A percentile compares a stretch with the other conserved stretches of the same genome.
Evolutionary conservation across 352 stramenopile genomes (phyloP).

Genomic region (Phytophthora foliorum): DNA sequence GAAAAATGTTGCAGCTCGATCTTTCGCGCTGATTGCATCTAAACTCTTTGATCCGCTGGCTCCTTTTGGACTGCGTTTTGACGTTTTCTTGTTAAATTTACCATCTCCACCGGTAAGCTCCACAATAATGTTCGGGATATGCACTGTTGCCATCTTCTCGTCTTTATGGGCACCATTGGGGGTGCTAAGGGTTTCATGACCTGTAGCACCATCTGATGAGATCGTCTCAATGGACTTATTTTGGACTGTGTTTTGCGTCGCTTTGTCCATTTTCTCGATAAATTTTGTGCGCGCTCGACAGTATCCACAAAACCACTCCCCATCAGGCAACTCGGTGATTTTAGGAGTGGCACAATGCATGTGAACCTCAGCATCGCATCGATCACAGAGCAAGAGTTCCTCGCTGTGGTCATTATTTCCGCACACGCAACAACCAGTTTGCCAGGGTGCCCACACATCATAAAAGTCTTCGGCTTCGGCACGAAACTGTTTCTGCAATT

Average conservation of each 20-base stretch:
- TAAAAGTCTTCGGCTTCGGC: conserved; percentile 69
- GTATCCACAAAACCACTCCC: conserved; percentile 87
- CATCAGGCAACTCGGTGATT: conserved; percentile 75
- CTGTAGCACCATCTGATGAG: background rate
- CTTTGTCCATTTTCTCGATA: conserved; percentile 44
- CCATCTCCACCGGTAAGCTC: conserved; percentile 58
- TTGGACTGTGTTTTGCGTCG: conserved; percentile 15
- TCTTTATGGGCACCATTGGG: conserved; percentile 1
- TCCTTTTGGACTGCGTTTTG: conserved; percentile 43
- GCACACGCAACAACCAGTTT: conserved; percentile 83
- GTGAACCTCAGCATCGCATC: conserved; percentile 90
- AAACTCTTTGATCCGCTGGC: conserved; percentile 33
- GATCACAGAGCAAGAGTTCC: conserved; percentile 84
- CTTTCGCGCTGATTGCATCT: conserved; percentile 37
- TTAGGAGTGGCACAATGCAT: conserved; percentile 84
- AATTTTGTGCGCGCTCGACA: conserved; percentile 69
- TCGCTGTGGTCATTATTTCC: conserved; percentile 81
- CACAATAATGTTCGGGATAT: conserved; percentile 65
- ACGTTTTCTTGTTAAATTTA: conserved; percentile 78
- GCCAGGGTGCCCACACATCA: conserved; percentile 82
- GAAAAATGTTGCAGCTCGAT: conserved; percentile 80
- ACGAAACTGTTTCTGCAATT: conserved; percentile 70
- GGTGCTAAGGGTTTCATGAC: background rate
- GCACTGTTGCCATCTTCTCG: conserved; percentile 14
- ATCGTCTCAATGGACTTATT: conserved; percentile 11